phyloP scores from a whole-genome alignment of 805 yeast species.

The Candida cerambycidarum region DNA sequence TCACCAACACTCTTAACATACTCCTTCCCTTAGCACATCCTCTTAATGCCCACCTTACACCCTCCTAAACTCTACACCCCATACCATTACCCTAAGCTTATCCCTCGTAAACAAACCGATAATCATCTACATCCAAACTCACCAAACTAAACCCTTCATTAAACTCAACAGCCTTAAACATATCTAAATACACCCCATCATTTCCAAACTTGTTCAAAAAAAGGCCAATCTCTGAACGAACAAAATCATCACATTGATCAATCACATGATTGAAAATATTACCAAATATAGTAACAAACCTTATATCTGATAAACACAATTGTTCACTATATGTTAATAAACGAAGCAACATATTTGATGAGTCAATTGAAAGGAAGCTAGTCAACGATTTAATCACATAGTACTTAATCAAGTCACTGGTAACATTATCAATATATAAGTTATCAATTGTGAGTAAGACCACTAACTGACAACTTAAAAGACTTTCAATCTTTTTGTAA shows the following conservation, averaged over 20 bases:
- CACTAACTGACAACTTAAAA: conserved; percentile 1
- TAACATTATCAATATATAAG: not conserved
- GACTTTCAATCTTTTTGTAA: conserved; percentile 6
- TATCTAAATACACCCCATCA: not conserved
- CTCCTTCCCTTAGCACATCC: too few relatives aligned
- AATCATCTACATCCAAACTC: conserved; percentile 1
- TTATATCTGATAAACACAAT: not conserved
- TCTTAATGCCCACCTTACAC: too few relatives aligned
- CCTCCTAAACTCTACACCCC: too few relatives aligned
- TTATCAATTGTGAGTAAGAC: not conserved
- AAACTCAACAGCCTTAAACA: not conserved
- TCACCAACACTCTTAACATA: too few relatives aligned
- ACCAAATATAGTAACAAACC: conserved; percentile 1
- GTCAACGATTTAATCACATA: not conserved
- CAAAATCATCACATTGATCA: not conserved
- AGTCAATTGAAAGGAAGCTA: not conserved
- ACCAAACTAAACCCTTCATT: not conserved
- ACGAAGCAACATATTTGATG: not conserved
- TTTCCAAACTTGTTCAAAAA: conserved; percentile 6
- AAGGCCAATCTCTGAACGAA: not conserved
- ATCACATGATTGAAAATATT: not conserved
- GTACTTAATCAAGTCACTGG: not conserved
- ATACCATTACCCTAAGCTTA: too few relatives aligned
- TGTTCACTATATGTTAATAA: not conserved
- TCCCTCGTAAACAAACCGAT: not conserved